These are phyloP conservation scores for Endoconidiophora polonica DNA, from an alignment of 2,329 filamentous ascomycete species.

Conservation along the genomic window DNA sequence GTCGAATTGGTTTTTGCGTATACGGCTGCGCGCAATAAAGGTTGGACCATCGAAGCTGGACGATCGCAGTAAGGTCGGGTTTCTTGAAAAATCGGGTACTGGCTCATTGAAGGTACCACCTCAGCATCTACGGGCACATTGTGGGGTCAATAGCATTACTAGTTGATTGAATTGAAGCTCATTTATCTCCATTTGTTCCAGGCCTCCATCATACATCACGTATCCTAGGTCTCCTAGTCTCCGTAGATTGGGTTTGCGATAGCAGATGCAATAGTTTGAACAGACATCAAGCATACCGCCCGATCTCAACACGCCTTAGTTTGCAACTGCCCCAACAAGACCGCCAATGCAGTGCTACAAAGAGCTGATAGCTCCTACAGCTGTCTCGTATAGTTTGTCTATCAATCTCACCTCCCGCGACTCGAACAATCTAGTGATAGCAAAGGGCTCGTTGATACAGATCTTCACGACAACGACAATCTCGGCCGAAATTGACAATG, in stretches of 20 bases:
- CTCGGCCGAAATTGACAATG: conserved; percentile 41
- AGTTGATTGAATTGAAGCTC: conserved; percentile 12
- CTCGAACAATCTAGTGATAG: conserved; percentile 73
- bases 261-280: background rate
- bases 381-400: conserved; percentile 73
- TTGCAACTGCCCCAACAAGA: background rate
- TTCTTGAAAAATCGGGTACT: too few relatives aligned
- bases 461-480: conserved; percentile 63
- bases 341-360: conserved; percentile 84
- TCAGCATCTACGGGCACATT: conserved; percentile 4
- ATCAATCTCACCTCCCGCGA: conserved; percentile 61
- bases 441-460: conserved; percentile 83
- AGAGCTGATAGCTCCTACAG: conserved; percentile 84
- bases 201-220: background rate
- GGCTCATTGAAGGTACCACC: too few relatives aligned
- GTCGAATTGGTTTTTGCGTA: too few relatives aligned
- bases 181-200: conserved; percentile 9
- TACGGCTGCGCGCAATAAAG: too few relatives aligned
- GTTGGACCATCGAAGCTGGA: too few relatives aligned
- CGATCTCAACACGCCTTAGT: background rate
- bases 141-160: conserved; percentile 6
- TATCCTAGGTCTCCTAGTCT: background rate
- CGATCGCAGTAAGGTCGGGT: too few relatives aligned
- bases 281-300: background rate
- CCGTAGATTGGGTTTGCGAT: background rate